Conservation (phyloP, 2,329 filamentous ascomycete genomes). For the Chrysoporthe deuterocubensis region DNA sequence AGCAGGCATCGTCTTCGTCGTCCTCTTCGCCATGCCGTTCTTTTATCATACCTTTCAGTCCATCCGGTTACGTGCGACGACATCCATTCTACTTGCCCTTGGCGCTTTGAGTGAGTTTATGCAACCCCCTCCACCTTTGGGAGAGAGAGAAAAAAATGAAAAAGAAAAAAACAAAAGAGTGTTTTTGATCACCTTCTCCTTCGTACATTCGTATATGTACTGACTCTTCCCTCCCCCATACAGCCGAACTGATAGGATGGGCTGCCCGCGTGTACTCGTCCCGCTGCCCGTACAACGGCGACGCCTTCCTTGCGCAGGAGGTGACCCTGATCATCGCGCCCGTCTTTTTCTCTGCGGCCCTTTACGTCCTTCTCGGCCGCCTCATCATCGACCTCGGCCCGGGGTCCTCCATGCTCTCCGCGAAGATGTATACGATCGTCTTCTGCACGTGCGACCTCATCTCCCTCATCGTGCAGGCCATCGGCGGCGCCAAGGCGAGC, state of each 20-base stretch:
- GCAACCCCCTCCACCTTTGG: background rate
- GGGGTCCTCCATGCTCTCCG: slow-evolving; percentile 46
- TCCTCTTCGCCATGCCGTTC: slow-evolving; percentile 33
- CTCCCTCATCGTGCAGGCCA: slow-evolving; percentile 52
- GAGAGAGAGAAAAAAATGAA: background rate
- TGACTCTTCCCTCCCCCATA: background rate
- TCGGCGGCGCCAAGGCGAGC: slow-evolving; percentile 52
- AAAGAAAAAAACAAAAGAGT: background rate
- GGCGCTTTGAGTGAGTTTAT: slow-evolving; percentile 33
- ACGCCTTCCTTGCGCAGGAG: slow-evolving; percentile 55
- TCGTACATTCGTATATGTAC: background rate
- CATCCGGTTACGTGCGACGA: slow-evolving; percentile 31
- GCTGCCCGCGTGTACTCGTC: slow-evolving; percentile 52
- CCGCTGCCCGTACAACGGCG: slow-evolving; percentile 51
- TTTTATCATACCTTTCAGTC: slow-evolving; percentile 33
- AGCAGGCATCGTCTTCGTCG: slow-evolving; percentile 33
- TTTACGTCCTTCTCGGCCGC: slow-evolving; percentile 53
- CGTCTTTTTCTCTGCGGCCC: slow-evolving; percentile 55
- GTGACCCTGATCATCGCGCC: slow-evolving; percentile 49
- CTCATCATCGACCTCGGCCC: slow-evolving; percentile 50
- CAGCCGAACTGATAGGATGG: slow-evolving; percentile 53
- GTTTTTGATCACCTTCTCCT: too few relatives aligned
- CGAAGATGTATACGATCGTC: slow-evolving; percentile 50
- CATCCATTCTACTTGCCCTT: slow-evolving; percentile 32
- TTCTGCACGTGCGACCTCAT: slow-evolving; percentile 52